Base-by-base conservation (phyloP, 352 stramenopile species). In the Phytophthora podocarpi region DNA sequence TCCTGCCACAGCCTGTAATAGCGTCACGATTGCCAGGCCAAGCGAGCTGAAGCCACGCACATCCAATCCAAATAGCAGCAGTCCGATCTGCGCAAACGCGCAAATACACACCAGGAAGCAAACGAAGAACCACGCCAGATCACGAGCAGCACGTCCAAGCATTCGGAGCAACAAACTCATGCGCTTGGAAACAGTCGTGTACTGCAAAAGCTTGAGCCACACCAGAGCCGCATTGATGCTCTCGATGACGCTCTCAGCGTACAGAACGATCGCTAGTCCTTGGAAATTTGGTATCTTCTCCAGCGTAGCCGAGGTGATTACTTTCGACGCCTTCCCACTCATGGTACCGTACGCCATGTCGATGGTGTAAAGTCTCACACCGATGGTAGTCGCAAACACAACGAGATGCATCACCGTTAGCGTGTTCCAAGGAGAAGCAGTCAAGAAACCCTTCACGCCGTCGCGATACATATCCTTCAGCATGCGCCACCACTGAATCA, bases 131-230 rank as follows among this genome's bases (percentile, higher is more conserved):
- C 82, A 88, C 6, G 80, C 41, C 30, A 92, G 60, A 41, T 92
- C 82, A 5, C 45, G 35, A 11, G 66, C 66, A n/a, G 82, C 82
- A 6, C 80, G 80, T 5, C 52, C 62, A 6, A 92, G 51, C 48
- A 80, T 77, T 10, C 71, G 72, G 54, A 92, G 36, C 18, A 90
- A 41, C 16, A 90, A 31, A 56, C 68, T 75, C 77, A 89, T 87
- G 37, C 77, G 76, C 43, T 85, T 75, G 23, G 70, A 82, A 36
- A 88, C 72, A n/a, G 86, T 80, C 9, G 78, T 82, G 41, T 89
- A 92, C 61, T 90, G 83, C 48, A 92, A 58, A 11, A 90, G 64
- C 21, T 85, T 74, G 40, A 87, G 63, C 82, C 82, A 92, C 8
- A 85, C 67, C 12, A 90, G 23, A 16, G 70, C 73, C 0, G 80